Conservation (phyloP, 2,329 filamentous ascomycete genomes). For the Clathrospora elynae region DNA sequence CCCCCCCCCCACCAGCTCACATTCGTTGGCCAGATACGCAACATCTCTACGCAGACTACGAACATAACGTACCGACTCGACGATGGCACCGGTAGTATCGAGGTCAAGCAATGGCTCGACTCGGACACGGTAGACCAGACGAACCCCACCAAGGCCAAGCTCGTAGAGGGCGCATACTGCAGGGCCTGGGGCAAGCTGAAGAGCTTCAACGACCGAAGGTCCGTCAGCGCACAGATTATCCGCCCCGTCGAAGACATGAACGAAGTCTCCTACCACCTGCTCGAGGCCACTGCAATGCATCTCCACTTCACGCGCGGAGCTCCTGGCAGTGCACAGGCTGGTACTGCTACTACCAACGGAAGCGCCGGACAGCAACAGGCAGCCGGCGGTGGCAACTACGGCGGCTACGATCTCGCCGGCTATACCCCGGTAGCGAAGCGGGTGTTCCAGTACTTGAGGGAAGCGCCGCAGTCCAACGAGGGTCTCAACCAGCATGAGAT, state of each 20-base stretch:
- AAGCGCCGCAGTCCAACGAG: slow-evolving; percentile 73
- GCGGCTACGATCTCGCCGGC: slow-evolving; percentile 40
- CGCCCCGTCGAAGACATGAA: slow-evolving; percentile 83
- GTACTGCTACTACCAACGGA: slow-evolving; percentile 42
- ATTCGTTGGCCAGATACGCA: slow-evolving; percentile 88
- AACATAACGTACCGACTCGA: slow-evolving; percentile 93
- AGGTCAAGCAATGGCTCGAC: slow-evolving; percentile 88
- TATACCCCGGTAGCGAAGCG: slow-evolving; percentile 65
- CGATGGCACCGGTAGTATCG: slow-evolving; percentile 90
- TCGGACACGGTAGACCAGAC: slow-evolving; percentile 57
- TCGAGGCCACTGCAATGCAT: slow-evolving; percentile 89
- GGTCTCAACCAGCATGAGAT: slow-evolving; percentile 83
- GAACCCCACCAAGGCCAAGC: slow-evolving; percentile 57
- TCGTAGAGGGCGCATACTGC: slow-evolving; percentile 77
- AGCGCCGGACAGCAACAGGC: slow-evolving; percentile 27
- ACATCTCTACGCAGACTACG: slow-evolving; percentile 82
- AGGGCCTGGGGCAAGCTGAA: slow-evolving; percentile 86
- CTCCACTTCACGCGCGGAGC: slow-evolving; percentile 78
- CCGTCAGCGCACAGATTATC: slow-evolving; percentile 80
- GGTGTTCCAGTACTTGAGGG: slow-evolving; percentile 73
- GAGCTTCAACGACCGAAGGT: slow-evolving; percentile 80
- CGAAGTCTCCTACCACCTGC: slow-evolving; percentile 88
- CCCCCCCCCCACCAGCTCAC: slow-evolving; percentile 66
- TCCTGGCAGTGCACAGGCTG: slow-evolving; percentile 54
- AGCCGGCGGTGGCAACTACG: slow-evolving; percentile 35